phyloP scores from a whole-genome alignment of 176 grass and related monocot species.

The Calamus simplicifolius region DNA sequence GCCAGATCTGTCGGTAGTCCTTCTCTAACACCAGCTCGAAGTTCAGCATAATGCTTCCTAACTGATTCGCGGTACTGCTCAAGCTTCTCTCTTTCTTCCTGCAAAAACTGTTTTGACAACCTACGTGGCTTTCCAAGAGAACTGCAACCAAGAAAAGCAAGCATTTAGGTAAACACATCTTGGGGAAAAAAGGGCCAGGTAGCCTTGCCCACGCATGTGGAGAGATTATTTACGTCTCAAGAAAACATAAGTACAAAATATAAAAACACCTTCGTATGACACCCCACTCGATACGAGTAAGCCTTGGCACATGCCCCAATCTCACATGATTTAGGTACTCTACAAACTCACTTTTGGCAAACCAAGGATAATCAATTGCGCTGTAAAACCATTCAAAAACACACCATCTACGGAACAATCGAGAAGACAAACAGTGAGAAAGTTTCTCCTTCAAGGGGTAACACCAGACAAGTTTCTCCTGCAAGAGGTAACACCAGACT shows the following conservation, averaged over 20 bases:
- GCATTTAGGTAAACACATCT: no score
- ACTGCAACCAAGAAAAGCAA: constrained; percentile 40
- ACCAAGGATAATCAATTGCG: constrained; percentile 97
- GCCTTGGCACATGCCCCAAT: constrained; percentile 77
- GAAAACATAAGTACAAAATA: no score
- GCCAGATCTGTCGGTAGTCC: constrained; percentile 87
- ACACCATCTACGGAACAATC: constrained; percentile 83
- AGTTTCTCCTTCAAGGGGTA: constrained; percentile 53
- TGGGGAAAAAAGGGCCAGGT: no score
- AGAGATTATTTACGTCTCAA: no score
- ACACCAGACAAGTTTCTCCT: constrained; percentile 45
- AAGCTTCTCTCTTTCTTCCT: constrained; percentile 88
- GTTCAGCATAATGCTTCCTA: constrained; percentile 76
- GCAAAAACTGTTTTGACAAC: constrained; percentile 73
- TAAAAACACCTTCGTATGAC: constrained; percentile 65
- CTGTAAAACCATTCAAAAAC: constrained; percentile 99
- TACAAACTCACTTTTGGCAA: constrained; percentile 92
- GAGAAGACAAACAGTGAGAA: constrained; percentile 75
- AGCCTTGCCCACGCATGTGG: no score
- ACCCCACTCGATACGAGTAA: constrained; percentile 90
- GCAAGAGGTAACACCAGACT: constrained; percentile 9
- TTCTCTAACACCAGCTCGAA: constrained; percentile 70
- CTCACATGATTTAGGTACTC: constrained; percentile 97
- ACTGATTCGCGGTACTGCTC: constrained; percentile 83
- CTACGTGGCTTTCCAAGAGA: constrained; percentile 98